Base-by-base conservation (phyloP, 441 rosid species). In the Gossypium lobatum region DNA sequence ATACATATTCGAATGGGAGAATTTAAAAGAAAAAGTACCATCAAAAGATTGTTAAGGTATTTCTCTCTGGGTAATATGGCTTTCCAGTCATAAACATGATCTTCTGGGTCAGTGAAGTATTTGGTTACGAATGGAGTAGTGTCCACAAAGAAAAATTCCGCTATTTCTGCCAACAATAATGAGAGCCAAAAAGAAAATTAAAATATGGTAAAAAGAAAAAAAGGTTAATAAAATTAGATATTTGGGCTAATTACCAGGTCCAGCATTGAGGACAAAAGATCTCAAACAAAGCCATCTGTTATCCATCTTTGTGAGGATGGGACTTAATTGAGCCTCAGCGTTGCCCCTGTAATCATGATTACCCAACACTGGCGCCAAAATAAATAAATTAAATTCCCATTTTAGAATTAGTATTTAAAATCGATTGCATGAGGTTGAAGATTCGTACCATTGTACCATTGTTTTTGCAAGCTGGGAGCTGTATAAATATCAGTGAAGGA, bases 291-390 rank as follows among this genome's bases (percentile, higher is more conserved):
- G 74, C 95, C 95, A 88, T 79, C 91, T 80, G 75, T 81, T 79
- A 64, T 90, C 95, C 59, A 84, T 76, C 26, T 78, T 81, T 69
- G 83, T 65, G 6, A 89, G 84, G 48, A 78, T 64, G 2, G 79
- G 86, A 71, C 86, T 84, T 42, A 89, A 58, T 31, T 88, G 90
- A 37, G 91, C 91, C 70, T 73, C 73, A 20, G 77, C 87, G 52
- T 89, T 74, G 6, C 93, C 93, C 58, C 89, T 79, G 55, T 89
- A 89, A 50, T 89, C 91, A 77, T 89, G 93, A 73, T 89, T 89
- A 34, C 93, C 91, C 72, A 89, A 76, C 76, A 85, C 91, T 89
- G 76, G 31, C 7, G 1, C 7, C 37, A 31, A 31, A 31, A 31
- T 31, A 31, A 31, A 5, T 31, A 31, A 31, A 31, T 31, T 4